Evolutionary conservation across 371 early-diverging fungal species (phyloP), one percentile per base, ranked within the genome.

Genomic region (Fennellomyces sp.): DNA sequence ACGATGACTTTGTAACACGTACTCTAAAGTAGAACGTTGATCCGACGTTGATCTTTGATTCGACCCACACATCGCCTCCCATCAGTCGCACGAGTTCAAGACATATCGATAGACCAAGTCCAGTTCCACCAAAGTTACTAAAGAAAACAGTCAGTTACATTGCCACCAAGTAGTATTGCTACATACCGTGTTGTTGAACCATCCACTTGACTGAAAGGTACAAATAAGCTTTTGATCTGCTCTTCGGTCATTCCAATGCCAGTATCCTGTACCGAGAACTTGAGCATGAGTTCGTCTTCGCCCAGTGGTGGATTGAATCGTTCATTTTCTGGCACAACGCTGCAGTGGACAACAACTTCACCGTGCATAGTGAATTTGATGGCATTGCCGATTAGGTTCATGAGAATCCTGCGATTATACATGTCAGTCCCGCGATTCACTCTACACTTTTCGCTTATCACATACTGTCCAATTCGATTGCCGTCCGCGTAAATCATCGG

Each of bases 91-190:
- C 82, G 17, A 88, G 68, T 41, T 80, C 76, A 5, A 80, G 63
- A 48, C 82, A 82, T 19, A 88, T 86, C 15, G 82, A 78, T 17
- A 88, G 69, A n/a, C 88, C 88, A 6, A 88, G 55, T 4, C 88
- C 88, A 3, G 86, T 86, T 15, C 88, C 88, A 21, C 86, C 86
- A 69, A 82, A 86, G 19, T 70, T 78, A 21, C 45, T 45, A 23
- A 11, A 15, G n/a, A 23, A 45, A 7, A 1, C 35, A 33, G 13
- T 33, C 6, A 8, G 35, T 33, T 8, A 33, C 35, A 33, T 33
- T 8, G 35, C 13, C 35, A 8, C 35, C 35, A 11, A 30, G 31
- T 13, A 60, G 13, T 29, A 23, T 2, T 6, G 15, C 47, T 31
- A 15, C 49, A 31, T 71, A 69, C 70, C 76, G 68, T 50, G 85